A percentile compares a stretch with the other conserved stretches of the same genome.
Conservation (phyloP, 495 filamentous ascomycete species). For the Aspergillus baeticus region DNA sequence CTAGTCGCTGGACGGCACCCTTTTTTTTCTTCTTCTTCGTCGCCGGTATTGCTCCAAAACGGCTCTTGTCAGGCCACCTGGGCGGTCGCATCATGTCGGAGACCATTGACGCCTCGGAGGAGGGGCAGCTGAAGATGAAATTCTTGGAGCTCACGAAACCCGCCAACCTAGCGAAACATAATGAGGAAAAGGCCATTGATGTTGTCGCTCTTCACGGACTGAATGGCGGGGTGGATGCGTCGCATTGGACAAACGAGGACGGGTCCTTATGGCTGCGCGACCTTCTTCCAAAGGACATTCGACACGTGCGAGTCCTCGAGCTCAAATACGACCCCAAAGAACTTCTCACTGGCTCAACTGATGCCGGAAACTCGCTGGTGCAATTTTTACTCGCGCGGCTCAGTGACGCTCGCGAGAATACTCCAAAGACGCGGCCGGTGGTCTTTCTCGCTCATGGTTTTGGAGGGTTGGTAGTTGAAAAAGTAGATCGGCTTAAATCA, state of each 20-base stretch:
- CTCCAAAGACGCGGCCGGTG: background rate
- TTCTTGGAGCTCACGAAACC: too few relatives aligned
- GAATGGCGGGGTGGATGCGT: background rate
- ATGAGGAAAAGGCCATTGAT: background rate
- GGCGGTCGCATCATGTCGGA: too few relatives aligned
- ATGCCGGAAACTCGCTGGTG: background rate
- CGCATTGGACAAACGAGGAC: background rate
- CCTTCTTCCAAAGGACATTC: background rate
- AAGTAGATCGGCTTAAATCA: background rate
- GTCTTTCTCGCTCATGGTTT: background rate
- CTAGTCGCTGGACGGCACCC: too few relatives aligned
- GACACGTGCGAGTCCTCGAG: background rate
- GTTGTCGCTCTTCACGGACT: background rate
- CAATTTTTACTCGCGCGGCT: background rate
- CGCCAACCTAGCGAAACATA: background rate
- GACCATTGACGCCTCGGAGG: too few relatives aligned
- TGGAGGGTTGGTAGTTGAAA: background rate
- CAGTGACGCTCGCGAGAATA: background rate
- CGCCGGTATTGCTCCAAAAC: too few relatives aligned
- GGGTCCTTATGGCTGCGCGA: background rate
- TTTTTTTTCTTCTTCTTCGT: too few relatives aligned
- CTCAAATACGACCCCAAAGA: background rate
- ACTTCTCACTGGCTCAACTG: background rate
- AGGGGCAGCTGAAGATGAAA: too few relatives aligned
- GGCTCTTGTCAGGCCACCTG: too few relatives aligned